Evolutionary conservation across 202 grass and related monocot genomes (phyloP).

Genomic region (Panicum virgatum): DNA sequence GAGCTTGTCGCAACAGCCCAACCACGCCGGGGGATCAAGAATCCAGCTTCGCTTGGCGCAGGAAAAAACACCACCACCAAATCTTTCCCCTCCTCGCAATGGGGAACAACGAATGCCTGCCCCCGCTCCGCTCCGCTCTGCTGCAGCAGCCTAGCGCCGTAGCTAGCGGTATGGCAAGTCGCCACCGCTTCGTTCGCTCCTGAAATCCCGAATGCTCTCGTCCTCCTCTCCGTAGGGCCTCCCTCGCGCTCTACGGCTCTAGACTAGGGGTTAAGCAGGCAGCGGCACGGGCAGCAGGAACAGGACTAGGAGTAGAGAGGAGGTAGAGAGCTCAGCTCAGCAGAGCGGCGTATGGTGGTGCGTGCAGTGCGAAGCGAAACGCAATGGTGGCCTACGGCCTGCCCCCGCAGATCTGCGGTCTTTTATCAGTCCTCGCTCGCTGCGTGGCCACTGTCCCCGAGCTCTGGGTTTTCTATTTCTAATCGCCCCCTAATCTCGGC

Average conservation of each 20-base stretch:
- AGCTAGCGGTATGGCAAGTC: background rate
- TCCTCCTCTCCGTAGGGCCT: background rate
- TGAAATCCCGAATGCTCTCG: conserved; percentile 6
- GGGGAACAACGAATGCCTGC: background rate
- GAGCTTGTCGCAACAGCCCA: conserved; percentile 29
- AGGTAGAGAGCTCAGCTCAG: background rate
- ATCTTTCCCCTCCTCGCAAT: background rate
- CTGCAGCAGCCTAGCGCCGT: background rate
- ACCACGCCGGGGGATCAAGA: conserved; percentile 32
- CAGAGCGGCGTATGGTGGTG: conserved; percentile 27
- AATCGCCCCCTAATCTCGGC: conserved; percentile 21
- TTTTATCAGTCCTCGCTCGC: conserved; percentile 23
- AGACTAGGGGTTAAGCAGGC: conserved; percentile 37
- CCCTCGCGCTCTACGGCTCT: background rate
- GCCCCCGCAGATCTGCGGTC: conserved; percentile 9
- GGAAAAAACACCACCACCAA: background rate
- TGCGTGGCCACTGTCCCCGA: background rate
- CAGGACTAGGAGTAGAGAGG: background rate
- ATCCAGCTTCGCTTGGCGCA: background rate
- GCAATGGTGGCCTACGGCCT: background rate
- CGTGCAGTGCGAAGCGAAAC: conserved; percentile 19
- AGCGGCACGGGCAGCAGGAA: background rate
- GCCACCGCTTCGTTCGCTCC: conserved; percentile 18
- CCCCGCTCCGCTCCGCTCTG: background rate
- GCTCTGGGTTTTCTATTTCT: background rate